A percentile compares a stretch with the other conserved stretches of the same genome.
These are phyloP conservation scores for Lagenidium sp. DNA, from an alignment of 352 stramenopile species.

Conservation along the genomic window DNA sequence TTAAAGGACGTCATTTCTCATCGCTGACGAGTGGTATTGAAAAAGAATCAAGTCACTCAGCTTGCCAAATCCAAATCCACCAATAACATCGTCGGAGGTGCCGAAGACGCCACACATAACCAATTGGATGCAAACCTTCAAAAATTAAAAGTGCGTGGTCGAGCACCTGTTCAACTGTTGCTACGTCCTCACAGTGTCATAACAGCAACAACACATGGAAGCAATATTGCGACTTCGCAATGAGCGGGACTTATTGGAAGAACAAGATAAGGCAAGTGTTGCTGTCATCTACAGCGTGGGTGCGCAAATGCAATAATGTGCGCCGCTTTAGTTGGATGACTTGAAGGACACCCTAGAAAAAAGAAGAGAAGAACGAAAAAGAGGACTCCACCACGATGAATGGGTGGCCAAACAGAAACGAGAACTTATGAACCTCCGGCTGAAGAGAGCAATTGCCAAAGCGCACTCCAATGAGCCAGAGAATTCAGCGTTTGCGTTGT, in stretches of 20 bases:
- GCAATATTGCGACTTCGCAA: constrained; percentile 23
- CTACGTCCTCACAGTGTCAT: too few relatives aligned
- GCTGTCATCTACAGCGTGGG: background rate
- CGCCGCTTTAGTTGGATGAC: constrained; percentile 16
- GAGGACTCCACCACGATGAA: constrained; percentile 11
- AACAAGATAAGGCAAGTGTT: constrained; percentile 23
- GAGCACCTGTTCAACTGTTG: too few relatives aligned
- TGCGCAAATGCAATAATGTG: too few relatives aligned
- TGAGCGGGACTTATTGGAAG: constrained; percentile 24
- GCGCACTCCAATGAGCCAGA: background rate
- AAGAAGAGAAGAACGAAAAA: constrained; percentile 15
- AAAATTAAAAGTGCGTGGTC: too few relatives aligned
- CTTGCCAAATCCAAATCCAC: background rate
- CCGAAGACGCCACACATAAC: background rate
- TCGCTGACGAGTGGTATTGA: too few relatives aligned
- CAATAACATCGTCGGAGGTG: background rate
- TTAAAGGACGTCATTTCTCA: background rate
- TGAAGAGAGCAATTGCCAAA: constrained; percentile 19
- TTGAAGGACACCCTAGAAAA: constrained; percentile 18
- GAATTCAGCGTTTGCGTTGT: too few relatives aligned
- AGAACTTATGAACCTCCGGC: constrained; percentile 18
- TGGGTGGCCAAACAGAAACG: constrained; percentile 21
- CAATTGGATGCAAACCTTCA: background rate
- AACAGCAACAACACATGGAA: constrained; percentile 18
- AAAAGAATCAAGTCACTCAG: constrained; percentile 11